Evolutionary conservation across 2,329 filamentous ascomycete species (phyloP), one percentile per base, ranked within the genome.

Genomic region (Stemphylium beticola): DNA sequence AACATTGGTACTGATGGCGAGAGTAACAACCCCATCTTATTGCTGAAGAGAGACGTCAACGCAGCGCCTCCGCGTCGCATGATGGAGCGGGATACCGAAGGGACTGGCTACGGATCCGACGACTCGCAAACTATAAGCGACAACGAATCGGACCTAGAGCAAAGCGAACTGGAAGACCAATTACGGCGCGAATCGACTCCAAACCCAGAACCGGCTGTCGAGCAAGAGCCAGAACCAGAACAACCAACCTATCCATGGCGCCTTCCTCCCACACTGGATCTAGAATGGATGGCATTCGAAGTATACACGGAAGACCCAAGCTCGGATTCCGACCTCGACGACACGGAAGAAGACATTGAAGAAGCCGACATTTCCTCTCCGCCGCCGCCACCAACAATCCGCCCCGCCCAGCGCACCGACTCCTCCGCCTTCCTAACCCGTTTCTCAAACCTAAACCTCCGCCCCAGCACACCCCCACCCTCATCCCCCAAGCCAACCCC

Each of bases 211-310:
- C 42, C 55, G 17, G n/a, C 45, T 2, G n/a, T 52, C 2, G 22
- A 9, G 10, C 45, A 36, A 33, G 24, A 33, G 24, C 24, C 24
- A 24, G 57, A 61, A 42, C 39, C 59, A 42, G 42, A 61, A 52
- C 43, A 61, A 34, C 40, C 65, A 10, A 37, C 61, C 1, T 76
- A 79, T 40, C 73, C 78, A 7, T 88, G 86, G 83, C 78, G 79
- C 10, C 78, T 96, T 2, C 91, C 92, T 0, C 81, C 82, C 1
- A 89, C 92, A 55, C 79, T 96, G 0, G 93, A 96, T 63, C 87
- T 89, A 0, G 93, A 96, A 74, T 97, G 93, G 93, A 85, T 96
- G 61, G 93, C 93, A 0, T 85, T 97, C 14, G 92, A 96, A 71
- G 90, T 96, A 1, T 95, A 88, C 69, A 83, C 85, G 14, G 87